Base-by-base conservation (phyloP, 2,329 filamentous ascomycete genomes). In the Cercospora sp. region DNA sequence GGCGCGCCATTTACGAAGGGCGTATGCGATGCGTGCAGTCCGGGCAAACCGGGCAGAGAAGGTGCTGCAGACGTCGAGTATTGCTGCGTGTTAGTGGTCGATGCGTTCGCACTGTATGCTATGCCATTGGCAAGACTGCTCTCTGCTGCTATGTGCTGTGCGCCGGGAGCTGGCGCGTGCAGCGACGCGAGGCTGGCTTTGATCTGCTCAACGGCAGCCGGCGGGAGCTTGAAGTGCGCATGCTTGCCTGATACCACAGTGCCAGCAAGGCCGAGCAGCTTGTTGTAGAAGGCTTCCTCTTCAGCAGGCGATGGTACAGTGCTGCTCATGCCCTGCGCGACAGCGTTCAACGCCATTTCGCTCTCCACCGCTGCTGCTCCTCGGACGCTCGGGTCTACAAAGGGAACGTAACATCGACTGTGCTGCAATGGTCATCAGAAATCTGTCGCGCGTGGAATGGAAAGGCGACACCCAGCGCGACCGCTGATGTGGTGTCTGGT, bases 261-360 rank as follows among this genome's bases (percentile, higher is more conserved):
- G 83, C 97, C 91, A 80, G 89, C 90, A 80, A 98, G 89, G 74
- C 85, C 87, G 77, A 97, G 79, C 76, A 98, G 91, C 81, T 90
- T 92, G 77, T 90, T 87, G 83, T 93, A 95, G 69, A 84, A 81
- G 64, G 74, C 67, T 63, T 77, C 75, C 57, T 77, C 76, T 66
- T 77, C 76, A 69, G 70, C 70, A 58, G 69, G 59, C 59, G 74
- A 72, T 12, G 74, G 70, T 69, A 57, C 65, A 49, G 65, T 69
- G 66, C 63, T 69, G 57, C 69, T 70, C 67, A 69, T 65, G 58
- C 61, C 66, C 53, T 63, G 62, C 65, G 57, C 59, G 67, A 67
- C 63, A 34, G 59, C 63, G 61, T 67, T 61, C 57, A 69, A 67
- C 40, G 73, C 73, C 71, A 73, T 74, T 32, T 59, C 61, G 51